These are phyloP conservation scores for Thalassiosira ordinaria DNA, from an alignment of 352 stramenopile species.

Conservation along the genomic window DNA sequence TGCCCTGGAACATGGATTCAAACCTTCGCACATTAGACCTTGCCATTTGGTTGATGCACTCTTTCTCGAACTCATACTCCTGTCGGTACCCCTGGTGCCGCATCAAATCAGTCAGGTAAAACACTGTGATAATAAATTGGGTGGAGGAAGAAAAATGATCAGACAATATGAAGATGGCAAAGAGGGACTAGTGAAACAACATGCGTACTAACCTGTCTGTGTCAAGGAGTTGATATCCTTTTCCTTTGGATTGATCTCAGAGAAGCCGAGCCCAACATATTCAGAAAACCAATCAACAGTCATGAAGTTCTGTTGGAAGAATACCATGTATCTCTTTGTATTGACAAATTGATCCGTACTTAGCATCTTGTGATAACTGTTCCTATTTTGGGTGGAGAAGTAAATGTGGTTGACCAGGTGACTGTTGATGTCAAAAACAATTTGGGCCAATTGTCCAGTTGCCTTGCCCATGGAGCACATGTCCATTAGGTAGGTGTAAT, in stretches of 20 bases:
- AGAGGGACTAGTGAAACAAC: background rate
- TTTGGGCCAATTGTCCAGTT: conserved; percentile 35
- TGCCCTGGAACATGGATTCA: conserved; percentile 46
- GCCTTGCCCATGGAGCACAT: conserved; percentile 60
- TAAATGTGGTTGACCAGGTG: conserved; percentile 60
- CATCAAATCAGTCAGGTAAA: conserved; percentile 70
- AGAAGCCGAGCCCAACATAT: conserved; percentile 68
- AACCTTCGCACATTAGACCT: conserved; percentile 55
- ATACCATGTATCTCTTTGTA: conserved; percentile 55
- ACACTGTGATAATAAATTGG: conserved; percentile 43
- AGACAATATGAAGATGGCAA: background rate
- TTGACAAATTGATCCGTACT: conserved; percentile 53
- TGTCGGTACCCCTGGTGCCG: conserved; percentile 48
- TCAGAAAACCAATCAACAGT: conserved; percentile 63
- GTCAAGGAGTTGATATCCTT: conserved; percentile 73
- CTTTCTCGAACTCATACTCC: conserved; percentile 75
- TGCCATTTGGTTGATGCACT: conserved; percentile 76
- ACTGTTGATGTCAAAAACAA: conserved; percentile 60
- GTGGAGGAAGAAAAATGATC: background rate
- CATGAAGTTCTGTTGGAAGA: conserved; percentile 62
- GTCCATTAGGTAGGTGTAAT: conserved; percentile 72
- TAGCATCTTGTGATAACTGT: conserved; percentile 72
- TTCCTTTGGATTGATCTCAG: conserved; percentile 67
- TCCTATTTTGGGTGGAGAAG: conserved; percentile 65
- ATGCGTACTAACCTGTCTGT: conserved; percentile 49